Evolutionary conservation across 2,329 filamentous ascomycete species (phyloP), one percentile per base, ranked within the genome.

Genomic region (Pseudogymnoascus sp.): DNA sequence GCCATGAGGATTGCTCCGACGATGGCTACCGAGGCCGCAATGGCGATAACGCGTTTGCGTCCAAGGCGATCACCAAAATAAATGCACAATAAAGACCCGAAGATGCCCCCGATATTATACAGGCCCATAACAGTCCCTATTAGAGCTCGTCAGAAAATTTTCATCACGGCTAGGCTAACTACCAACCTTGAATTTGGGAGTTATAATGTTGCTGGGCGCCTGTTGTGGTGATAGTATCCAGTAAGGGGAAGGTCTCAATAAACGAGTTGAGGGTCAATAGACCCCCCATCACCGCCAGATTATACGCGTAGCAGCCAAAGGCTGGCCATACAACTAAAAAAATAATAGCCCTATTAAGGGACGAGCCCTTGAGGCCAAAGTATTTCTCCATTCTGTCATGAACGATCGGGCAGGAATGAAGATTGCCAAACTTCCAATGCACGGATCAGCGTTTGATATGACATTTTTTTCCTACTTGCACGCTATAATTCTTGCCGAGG

Each of bases 11-110:
- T 64, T 21, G 83, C 83, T 5, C 84, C 84, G 31, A 85, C 67
- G 5, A 84, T 76, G 78, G 86, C 82, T 66, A 86, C 79, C 1
- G 73, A 64, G 9, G 79, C 78, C 25, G 83, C 83, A n/a, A 79
- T 70, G 36, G 82, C 78, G 64, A 86, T 84, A 18, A 81, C 81
- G 35, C 76, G 77, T 65, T 79, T 79, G 3, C 84, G 77, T 27
- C 83, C 84, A 12, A 86, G 76, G 12, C 77, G 72, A 64, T 72
- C 82, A 6, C 82, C 82, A 0, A 71, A 66, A 29, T 65, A 71
- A 8, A 72, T 70, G 65, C 72, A 74, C 4, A 69, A 71, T 4
- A 76, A 67, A 6, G 73, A 62, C 27, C 74, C 74, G 18, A 75
- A 60, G 15, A 76, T 67, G 5, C 73, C 74, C 6, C 74, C 74